Evolutionary conservation across 2,329 filamentous ascomycete species (phyloP), one percentile per base, ranked within the genome.

Genomic region (Cordyceps cateniannulata): DNA sequence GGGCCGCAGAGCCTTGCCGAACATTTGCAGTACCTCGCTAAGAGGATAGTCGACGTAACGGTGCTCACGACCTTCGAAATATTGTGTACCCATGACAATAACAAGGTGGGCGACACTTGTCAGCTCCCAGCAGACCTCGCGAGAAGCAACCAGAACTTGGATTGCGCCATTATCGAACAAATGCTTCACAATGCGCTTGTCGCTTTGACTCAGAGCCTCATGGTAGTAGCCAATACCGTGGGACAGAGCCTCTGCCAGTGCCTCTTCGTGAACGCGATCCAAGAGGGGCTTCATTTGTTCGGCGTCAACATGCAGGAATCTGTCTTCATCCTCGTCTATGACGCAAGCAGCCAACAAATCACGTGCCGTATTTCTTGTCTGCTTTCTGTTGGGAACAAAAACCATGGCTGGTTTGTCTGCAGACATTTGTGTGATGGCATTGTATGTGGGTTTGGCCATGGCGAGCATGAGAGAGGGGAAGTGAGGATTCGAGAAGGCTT

Each of bases 201-300:
- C 95, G 62, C 88, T 93, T 42, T 84, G 81, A 73, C 87, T 93
- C 32, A 99, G 80, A 16, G 93, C 95, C 76, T 99, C 95, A 69
- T 99, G 95, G 74, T 93, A 98, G 75, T 99, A 99, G 2, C 92
- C 95, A 67, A 99, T 90, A 67, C 95, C 96, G 70, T 99, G 95
- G 0, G 90, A 90, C 18, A 99, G 80, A 0, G 93, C 92, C 70
- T 96, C 92, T 0, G 91, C 91, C 18, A 99, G 81, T 1, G 92
- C 89, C 65, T 88, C 87, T 72, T 99, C 95, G 62, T 96, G 87
- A 55, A 99, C 82, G 54, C 89, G 88, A 54, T 89, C 86, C 24
- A 99, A 81, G 27, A 98, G 81, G 18, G 93, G 91, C 35, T 83
- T 81, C 68, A 99, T 85, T 69, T 97, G 91, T 57, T 92, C 86